phyloP scores from a whole-genome alignment of 345 rosid species.

The Citrus cavaleriei region DNA sequence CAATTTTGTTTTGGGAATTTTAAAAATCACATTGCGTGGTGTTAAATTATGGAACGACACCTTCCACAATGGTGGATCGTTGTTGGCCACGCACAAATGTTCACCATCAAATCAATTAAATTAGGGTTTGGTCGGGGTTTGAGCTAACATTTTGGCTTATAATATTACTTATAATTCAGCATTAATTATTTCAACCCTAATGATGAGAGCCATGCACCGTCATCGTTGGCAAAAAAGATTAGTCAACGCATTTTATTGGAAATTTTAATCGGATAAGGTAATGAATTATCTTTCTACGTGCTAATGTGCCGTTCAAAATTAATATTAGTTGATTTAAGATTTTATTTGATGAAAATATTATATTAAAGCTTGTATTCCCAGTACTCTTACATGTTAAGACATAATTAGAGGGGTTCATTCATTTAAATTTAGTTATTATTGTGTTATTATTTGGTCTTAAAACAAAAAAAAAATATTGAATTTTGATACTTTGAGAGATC shows the following conservation, averaged over 20 bases:
- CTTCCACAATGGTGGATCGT: neutral
- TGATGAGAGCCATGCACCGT: neutral
- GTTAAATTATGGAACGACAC: neutral
- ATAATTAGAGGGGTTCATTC: no score
- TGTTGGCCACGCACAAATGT: neutral
- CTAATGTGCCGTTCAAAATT: neutral
- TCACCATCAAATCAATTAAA: neutral
- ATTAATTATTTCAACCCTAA: neutral
- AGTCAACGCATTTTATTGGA: constrained; percentile 8
- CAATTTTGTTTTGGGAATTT: neutral
- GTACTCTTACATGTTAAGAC: neutral
- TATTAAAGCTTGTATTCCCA: no score
- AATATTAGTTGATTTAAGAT: neutral
- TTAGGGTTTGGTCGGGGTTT: neutral
- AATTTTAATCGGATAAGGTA: neutral
- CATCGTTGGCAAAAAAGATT: neutral
- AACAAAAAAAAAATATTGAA: no score
- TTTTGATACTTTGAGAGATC: neutral
- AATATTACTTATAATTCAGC: constrained; percentile 4
- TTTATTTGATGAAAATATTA: neutral
- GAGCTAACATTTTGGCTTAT: constrained; percentile 5
- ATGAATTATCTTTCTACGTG: neutral
- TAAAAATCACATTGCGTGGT: neutral
- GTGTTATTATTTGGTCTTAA: neutral
- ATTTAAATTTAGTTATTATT: neutral